Evolutionary conservation across 257 asterid genomes (phyloP), one percentile per base, ranked within the genome.

Genomic region (Mitragyna speciosa): DNA sequence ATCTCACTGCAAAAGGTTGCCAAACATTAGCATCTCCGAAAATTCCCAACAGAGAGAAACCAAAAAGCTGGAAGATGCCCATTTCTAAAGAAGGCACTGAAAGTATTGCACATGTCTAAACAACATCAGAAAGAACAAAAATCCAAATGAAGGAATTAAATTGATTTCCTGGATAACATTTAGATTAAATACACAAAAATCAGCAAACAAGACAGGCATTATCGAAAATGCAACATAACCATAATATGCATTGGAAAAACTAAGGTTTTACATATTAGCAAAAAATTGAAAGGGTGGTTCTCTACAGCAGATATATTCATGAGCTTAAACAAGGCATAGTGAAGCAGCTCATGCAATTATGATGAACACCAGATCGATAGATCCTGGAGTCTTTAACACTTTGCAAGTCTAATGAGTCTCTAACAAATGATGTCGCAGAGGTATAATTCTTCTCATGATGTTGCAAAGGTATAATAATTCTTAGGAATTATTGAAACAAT

Each of bases 1-100:
- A 94, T 86, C 97, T 89, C 94, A 94, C 99, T 92, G 93, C 87
- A 89, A 48, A 72, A 82, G 76, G 31, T 78, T 76, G 78, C 49
- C 70, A 78, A 78, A 74, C 78, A 83, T 76, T 72, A 76, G 48
- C 70, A 82, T 85, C 54, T 61, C 20, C 64, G 61, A 8, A 7
- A 9, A 64, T 47, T 28, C 6, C 10, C 24, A 43, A 22, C 75
- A 52, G 30, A 52, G 52, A 28, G 14, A 43, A 15, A 76, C 28
- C n/a, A 67, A 39, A 22, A 77, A 43, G 22, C 54, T 22, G 54
- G 28, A 3, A 30, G 52, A 5, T 61, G 36, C 3, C 9, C 33
- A 73, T 19, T 28, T 16, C 15, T 30, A 7, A 51, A 73, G 22
- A 48, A 56, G 51, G 36, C 7, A 41, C 9, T n/a, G 7, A 33